Conservation (phyloP, 2,329 filamentous ascomycete genomes). For the Stachybotrys elegans region DNA sequence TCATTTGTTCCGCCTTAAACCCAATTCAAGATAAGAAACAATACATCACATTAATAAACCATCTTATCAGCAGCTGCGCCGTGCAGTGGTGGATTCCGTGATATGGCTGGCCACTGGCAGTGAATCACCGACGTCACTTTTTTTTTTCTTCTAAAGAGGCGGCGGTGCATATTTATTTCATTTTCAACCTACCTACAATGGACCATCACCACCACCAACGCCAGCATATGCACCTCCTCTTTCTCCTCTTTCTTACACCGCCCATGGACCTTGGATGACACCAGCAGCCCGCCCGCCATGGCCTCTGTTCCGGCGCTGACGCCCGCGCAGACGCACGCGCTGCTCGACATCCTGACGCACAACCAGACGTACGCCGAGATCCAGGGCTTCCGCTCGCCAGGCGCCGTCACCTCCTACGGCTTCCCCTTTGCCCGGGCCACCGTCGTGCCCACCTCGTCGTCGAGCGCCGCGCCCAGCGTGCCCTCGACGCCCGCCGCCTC, state of each 20-base stretch:
- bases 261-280: background rate
- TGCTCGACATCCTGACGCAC: slow-evolving; percentile 57
- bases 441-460: slow-evolving; percentile 7
- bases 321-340: slow-evolving; percentile 41
- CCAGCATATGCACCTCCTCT: no score
- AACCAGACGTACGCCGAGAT: slow-evolving; percentile 63
- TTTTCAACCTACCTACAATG: no score
- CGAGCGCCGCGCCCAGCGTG: slow-evolving; percentile 14
- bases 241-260: background rate
- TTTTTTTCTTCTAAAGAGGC: no score
- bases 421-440: slow-evolving; percentile 52
- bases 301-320: slow-evolving; percentile 19
- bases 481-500: slow-evolving; percentile 19
- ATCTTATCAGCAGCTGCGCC: no score
- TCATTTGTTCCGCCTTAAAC: no score
- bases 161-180: no score
- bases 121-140: no score
- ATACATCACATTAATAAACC: no score
- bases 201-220: no score
- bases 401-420: slow-evolving; percentile 62
- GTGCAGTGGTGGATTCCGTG: no score
- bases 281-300: slow-evolving; percentile 15
- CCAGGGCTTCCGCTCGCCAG: slow-evolving; percentile 62
- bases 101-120: no score
- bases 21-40: no score